Evolutionary conservation across 176 grass and related monocot genomes (phyloP).

Genomic region (Phyllostachys edulis): DNA sequence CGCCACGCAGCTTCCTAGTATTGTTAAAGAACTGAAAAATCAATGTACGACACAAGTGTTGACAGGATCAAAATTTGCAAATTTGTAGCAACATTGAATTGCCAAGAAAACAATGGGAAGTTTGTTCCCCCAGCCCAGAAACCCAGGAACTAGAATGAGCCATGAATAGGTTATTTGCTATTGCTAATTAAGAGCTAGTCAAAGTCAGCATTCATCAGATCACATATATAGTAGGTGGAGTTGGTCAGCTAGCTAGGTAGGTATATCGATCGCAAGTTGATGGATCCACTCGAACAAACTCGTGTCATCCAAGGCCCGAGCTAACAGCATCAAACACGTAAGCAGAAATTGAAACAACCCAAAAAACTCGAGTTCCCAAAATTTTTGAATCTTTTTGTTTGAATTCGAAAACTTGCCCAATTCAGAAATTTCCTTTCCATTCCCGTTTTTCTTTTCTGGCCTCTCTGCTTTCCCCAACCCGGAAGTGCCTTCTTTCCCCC

Average conservation of each 20-base stretch:
- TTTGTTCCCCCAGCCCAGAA: not conserved
- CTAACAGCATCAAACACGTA: not conserved
- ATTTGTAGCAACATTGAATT: not conserved
- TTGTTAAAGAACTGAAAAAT: not conserved
- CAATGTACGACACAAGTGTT: not conserved
- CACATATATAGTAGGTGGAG: not conserved
- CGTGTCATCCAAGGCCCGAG: not conserved
- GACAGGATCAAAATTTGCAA: not conserved
- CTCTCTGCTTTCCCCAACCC: no score
- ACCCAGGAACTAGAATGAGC: not conserved
- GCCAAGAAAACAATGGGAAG: not conserved
- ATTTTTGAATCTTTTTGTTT: no score
- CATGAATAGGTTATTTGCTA: not conserved
- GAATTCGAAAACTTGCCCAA: no score
- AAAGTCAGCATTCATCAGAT: constrained; percentile 2
- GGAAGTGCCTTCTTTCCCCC: no score
- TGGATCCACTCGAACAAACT: not conserved
- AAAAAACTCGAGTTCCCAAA: no score
- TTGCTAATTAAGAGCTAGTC: not conserved
- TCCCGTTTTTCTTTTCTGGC: no score
- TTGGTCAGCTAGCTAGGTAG: not conserved
- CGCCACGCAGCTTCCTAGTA: no score
- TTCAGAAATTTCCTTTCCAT: no score
- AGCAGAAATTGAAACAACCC: no score
- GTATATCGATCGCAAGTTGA: not conserved